A percentile compares a stretch with the other conserved stretches of the same genome.
Conservation (phyloP, 805 yeast species). For the Scheffersomyces stipitis region DNA sequence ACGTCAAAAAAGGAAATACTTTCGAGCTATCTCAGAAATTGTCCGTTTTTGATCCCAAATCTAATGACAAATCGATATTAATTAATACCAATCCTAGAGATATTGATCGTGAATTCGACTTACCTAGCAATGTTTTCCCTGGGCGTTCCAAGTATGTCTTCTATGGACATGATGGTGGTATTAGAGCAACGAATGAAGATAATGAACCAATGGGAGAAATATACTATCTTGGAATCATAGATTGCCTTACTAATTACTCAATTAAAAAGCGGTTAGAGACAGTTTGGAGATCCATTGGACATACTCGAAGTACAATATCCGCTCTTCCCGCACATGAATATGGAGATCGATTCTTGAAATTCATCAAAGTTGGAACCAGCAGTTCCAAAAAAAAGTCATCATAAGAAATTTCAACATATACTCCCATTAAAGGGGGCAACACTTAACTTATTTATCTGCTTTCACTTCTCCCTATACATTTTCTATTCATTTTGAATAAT, state of each 20-base stretch:
- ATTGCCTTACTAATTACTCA: conserved; percentile 83
- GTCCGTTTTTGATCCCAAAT: conserved; percentile 45
- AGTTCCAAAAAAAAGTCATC: conserved; percentile 10
- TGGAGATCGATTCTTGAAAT: conserved; percentile 79
- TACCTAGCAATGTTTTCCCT: conserved; percentile 45
- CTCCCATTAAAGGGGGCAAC: too few relatives aligned
- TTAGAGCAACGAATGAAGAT: conserved; percentile 64
- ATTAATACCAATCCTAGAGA: conserved; percentile 48
- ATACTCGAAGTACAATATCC: conserved; percentile 69
- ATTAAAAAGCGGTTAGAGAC: conserved; percentile 79
- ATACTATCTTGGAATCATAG: conserved; percentile 91
- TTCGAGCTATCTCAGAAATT: conserved; percentile 33
- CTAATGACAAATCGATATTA: conserved; percentile 36
- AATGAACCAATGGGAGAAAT: conserved; percentile 64
- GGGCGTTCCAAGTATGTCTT: conserved; percentile 56
- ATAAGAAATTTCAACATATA: too few relatives aligned
- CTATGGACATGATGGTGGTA: conserved; percentile 83
- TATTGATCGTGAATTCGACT: conserved; percentile 39
- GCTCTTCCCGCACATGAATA: conserved; percentile 91
- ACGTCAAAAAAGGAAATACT: conserved; percentile 58
- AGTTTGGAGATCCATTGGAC: conserved; percentile 72
- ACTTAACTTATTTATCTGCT: too few relatives aligned
- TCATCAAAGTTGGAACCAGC: conserved; percentile 47
- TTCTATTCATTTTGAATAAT: too few relatives aligned
- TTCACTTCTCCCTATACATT: too few relatives aligned